Percentiles rank a stretch among this genome's conserved stretches.
Evolutionary conservation across 179 eudicot species (phyloP).

Genomic region (Beta macrorhiza): DNA sequence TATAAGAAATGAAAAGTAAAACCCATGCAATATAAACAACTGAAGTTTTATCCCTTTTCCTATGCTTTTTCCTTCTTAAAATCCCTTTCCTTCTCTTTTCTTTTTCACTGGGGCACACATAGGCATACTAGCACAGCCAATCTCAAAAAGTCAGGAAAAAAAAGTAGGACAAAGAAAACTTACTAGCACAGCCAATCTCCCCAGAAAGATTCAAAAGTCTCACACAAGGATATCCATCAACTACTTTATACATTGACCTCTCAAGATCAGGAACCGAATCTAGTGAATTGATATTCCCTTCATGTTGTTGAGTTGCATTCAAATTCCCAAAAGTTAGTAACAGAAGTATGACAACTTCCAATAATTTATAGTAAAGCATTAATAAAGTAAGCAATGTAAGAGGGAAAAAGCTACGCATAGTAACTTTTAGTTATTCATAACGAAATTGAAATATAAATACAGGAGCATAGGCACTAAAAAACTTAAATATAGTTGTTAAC

Average conservation of each 20-base stretch:
- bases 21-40: neutral
- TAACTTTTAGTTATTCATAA: neutral
- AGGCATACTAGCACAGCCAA: neutral
- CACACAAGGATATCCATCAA: slow-evolving; percentile 93
- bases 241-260: slow-evolving; percentile 70
- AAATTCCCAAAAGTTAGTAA: slow-evolving; percentile 11
- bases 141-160: neutral
- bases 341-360: neutral
- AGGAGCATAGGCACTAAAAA: neutral
- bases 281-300: slow-evolving; percentile 46
- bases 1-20: neutral
- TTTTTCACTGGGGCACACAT: neutral
- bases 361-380: neutral
- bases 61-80: neutral
- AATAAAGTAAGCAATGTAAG: neutral
- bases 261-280: slow-evolving; percentile 98
- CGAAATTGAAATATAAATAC: neutral
- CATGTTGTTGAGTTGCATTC: slow-evolving; percentile 33
- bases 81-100: neutral
- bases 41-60: neutral
- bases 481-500: neutral
- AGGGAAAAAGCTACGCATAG: neutral
- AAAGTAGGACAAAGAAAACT: slow-evolving; percentile 27
- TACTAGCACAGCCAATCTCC: slow-evolving; percentile 96
- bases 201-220: slow-evolving; percentile 82